A percentile compares a stretch with the other conserved stretches of the same genome.
Conservation (phyloP, 1,284 basidiomycete genomes). For the Takashimella koratensis region DNA sequence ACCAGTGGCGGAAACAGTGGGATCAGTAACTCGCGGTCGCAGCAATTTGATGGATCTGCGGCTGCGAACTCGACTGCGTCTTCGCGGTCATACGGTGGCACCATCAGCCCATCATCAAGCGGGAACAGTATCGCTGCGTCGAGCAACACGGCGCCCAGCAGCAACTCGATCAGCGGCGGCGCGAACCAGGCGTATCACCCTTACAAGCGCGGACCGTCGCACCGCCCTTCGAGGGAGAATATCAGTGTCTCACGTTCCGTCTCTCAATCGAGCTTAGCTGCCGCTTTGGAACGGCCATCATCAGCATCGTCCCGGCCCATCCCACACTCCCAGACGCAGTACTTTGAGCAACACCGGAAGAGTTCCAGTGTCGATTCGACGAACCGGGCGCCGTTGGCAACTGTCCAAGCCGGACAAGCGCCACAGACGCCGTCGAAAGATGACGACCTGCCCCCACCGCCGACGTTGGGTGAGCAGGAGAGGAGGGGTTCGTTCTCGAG, state of each 20-base stretch:
- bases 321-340: slow-evolving; percentile 5
- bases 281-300: too few relatives aligned
- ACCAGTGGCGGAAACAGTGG: neutral
- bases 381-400: neutral
- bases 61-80: neutral
- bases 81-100: neutral
- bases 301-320: slow-evolving; percentile 2
- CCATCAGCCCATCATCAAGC: neutral
- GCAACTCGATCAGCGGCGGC: slow-evolving; percentile 1
- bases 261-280: neutral
- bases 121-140: too few relatives aligned
- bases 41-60: neutral
- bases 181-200: slow-evolving; percentile 22
- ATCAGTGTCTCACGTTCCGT: neutral
- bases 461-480: slow-evolving; percentile 7
- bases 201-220: slow-evolving; percentile 24
- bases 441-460: slow-evolving; percentile 15
- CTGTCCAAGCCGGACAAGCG: slow-evolving; percentile 1
- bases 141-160: neutral
- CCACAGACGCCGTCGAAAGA: neutral
- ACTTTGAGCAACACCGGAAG: slow-evolving; percentile 1
- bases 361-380: slow-evolving; percentile 8
- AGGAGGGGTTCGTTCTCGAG: slow-evolving; percentile 14
- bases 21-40: slow-evolving; percentile 5
- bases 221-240: slow-evolving; percentile 14